Conservation (phyloP, 768 basidiomycete species). For the Pleurotus djamor region DNA sequence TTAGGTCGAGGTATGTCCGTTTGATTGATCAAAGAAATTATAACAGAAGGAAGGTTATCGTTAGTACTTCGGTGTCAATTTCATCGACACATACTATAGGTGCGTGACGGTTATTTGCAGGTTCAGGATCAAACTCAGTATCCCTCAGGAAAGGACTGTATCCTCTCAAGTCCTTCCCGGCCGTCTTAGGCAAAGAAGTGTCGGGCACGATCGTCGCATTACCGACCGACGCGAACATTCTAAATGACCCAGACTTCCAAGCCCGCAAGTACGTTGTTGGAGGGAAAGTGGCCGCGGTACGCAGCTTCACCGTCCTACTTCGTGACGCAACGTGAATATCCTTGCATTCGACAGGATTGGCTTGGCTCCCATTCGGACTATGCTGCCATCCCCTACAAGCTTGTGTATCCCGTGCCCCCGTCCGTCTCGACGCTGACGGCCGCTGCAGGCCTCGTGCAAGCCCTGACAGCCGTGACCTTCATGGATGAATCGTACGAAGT, state of each 20-base stretch:
- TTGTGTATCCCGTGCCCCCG: conserved; percentile 64
- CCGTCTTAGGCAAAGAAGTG: conserved; percentile 73
- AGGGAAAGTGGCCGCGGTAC: conserved; percentile 68
- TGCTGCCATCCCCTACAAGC: conserved; percentile 60
- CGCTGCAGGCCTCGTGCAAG: conserved; percentile 71
- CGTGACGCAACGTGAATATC: background rate
- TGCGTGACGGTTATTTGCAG: conserved; percentile 20
- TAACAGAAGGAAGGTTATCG: background rate
- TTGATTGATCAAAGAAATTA: background rate
- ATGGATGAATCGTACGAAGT: conserved; percentile 85
- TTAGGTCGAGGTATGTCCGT: conserved; percentile 2
- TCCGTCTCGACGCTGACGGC: conserved; percentile 57
- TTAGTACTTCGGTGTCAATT: conserved; percentile 81
- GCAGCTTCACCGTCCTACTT: background rate
- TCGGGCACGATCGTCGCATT: conserved; percentile 75
- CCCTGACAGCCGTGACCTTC: conserved; percentile 74
- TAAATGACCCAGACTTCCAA: conserved; percentile 63
- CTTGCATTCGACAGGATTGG: conserved; percentile 29
- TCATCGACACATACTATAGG: conserved; percentile 84
- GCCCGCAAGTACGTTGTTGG: conserved; percentile 65
- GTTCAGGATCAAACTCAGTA: background rate
- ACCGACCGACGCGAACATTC: conserved; percentile 62
- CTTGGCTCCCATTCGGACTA: conserved; percentile 68
- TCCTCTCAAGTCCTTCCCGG: conserved; percentile 53
- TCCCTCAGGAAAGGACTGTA: conserved; percentile 60